Conservation (phyloP, 106 monocot genomes). For the Dendrobium catenatum region DNA sequence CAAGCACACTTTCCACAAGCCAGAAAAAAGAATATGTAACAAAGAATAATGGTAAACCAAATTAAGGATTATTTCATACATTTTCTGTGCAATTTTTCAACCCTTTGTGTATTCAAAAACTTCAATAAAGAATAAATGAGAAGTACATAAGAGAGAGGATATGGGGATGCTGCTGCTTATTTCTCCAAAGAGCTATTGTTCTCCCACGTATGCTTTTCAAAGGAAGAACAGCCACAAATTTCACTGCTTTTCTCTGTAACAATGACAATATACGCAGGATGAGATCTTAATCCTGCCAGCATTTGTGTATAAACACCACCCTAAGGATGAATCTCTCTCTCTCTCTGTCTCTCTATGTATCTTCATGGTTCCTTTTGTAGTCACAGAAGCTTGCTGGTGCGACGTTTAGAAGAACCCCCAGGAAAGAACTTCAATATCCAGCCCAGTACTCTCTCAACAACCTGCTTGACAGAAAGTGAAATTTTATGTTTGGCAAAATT, state of each 20-base stretch:
- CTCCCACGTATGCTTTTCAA: no score
- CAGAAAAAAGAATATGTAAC: neutral
- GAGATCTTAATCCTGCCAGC: neutral
- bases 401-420: conserved; percentile 80
- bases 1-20: no score
- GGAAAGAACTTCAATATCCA: conserved; percentile 99
- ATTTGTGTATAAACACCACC: neutral
- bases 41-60: neutral
- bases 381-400: conserved; percentile 82
- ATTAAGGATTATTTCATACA: neutral
- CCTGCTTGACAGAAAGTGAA: conserved; percentile 29
- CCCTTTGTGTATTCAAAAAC: no score
- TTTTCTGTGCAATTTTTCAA: neutral
- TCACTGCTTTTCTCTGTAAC: neutral
- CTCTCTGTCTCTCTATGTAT: neutral
- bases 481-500: neutral
- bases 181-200: no score
- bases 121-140: no score
- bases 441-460: conserved; percentile 88
- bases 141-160: no score
- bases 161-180: no score
- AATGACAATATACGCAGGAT: neutral
- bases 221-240: neutral
- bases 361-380: neutral
- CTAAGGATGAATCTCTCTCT: neutral